Percentiles rank a stretch among this genome's conserved stretches.
Evolutionary conservation across 805 yeast genomes (phyloP).

Genomic region (Candida golubevii): DNA sequence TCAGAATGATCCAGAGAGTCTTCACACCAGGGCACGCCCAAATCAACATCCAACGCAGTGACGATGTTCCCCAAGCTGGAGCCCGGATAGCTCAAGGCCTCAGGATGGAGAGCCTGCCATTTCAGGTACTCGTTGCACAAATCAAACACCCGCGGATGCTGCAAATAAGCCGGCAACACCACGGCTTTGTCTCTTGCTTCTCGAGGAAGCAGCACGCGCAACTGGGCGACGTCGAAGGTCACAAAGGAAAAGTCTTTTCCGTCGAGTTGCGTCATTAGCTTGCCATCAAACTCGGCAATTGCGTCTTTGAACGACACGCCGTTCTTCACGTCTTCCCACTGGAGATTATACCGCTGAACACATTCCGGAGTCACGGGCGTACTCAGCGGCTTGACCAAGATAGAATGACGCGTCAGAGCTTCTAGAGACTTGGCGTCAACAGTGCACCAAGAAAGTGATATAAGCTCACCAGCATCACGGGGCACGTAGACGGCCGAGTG

Average conservation of each 20-base stretch:
- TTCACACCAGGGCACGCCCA: slow-evolving; percentile 31
- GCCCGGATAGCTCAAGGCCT: slow-evolving; percentile 35
- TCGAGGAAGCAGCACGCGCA: slow-evolving; percentile 72
- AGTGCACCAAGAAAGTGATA: slow-evolving; percentile 64
- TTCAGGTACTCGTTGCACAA: slow-evolving; percentile 66
- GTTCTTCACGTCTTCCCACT: slow-evolving; percentile 57
- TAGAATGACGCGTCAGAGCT: slow-evolving; percentile 39
- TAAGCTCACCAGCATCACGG: slow-evolving; percentile 64
- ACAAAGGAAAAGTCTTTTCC: slow-evolving; percentile 59
- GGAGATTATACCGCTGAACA: slow-evolving; percentile 46
- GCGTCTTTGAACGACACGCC: slow-evolving; percentile 64
- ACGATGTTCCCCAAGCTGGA: slow-evolving; percentile 37
- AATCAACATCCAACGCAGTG: slow-evolving; percentile 44
- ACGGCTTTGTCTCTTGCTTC: slow-evolving; percentile 77
- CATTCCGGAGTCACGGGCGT: slow-evolving; percentile 63
- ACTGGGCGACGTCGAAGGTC: slow-evolving; percentile 62
- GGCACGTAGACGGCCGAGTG: slow-evolving; percentile 54
- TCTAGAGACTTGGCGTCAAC: slow-evolving; percentile 51
- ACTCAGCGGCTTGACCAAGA: slow-evolving; percentile 55
- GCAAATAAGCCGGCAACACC: slow-evolving; percentile 67
- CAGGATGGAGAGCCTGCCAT: slow-evolving; percentile 63
- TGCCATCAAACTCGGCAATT: slow-evolving; percentile 48
- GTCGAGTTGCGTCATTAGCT: slow-evolving; percentile 42
- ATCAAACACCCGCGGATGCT: slow-evolving; percentile 74
- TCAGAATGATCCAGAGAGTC: slow-evolving; percentile 27